Evolutionary conservation across 2,329 filamentous ascomycete genomes (phyloP).

Genomic region (Calonectria honghensis): DNA sequence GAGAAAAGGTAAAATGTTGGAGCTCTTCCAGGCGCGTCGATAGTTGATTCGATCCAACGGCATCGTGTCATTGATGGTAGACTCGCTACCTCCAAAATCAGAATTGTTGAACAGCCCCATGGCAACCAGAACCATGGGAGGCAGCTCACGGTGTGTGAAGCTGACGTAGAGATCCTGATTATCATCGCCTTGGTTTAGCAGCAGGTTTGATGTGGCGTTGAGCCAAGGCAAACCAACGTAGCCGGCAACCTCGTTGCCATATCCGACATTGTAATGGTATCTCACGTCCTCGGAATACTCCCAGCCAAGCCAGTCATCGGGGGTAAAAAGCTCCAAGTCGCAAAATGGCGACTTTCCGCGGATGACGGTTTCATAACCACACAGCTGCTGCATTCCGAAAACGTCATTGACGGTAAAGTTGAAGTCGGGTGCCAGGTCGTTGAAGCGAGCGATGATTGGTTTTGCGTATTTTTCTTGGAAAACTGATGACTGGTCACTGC

Average conservation of each 20-base stretch:
- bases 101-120: constrained; percentile 83
- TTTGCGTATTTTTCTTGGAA: constrained; percentile 75
- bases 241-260: constrained; percentile 75
- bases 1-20: constrained; percentile 78
- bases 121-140: constrained; percentile 79
- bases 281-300: constrained; percentile 79
- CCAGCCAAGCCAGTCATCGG: constrained; percentile 79
- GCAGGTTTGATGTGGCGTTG: constrained; percentile 73
- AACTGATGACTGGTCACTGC: constrained; percentile 71
- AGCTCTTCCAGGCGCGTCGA: constrained; percentile 77
- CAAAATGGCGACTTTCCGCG: constrained; percentile 78
- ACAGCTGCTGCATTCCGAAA: constrained; percentile 79
- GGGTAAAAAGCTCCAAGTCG: constrained; percentile 73
- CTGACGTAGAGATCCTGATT: constrained; percentile 78
- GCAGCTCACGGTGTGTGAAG: constrained; percentile 82
- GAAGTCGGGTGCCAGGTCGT: constrained; percentile 71
- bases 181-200: constrained; percentile 62
- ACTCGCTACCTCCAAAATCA: constrained; percentile 67
- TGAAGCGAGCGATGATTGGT: constrained; percentile 75
- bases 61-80: constrained; percentile 77
- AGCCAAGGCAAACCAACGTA: constrained; percentile 80
- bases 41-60: constrained; percentile 78
- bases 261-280: constrained; percentile 80
- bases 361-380: constrained; percentile 80
- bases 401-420: constrained; percentile 79